A percentile compares a stretch with the other conserved stretches of the same genome.
Evolutionary conservation across 176 grass and related monocot species (phyloP).

Genomic region (Alopecurus myosuroides): DNA sequence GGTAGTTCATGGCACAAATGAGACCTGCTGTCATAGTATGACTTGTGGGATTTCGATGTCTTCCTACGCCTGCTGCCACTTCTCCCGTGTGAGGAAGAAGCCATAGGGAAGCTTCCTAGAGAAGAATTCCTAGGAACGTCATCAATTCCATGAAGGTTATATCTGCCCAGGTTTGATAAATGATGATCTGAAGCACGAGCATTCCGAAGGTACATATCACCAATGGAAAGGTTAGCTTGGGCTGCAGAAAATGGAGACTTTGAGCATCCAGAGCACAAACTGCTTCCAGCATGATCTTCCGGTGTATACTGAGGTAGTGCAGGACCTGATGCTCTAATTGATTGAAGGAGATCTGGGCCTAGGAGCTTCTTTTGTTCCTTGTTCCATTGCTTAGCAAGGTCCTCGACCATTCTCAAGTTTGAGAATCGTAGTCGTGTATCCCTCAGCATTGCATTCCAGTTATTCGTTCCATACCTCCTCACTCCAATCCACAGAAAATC

Average conservation of each 20-base stretch:
- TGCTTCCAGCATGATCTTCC: slow-evolving; percentile 29
- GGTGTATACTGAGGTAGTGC: neutral
- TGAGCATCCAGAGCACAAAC: slow-evolving; percentile 38
- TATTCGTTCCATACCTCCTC: slow-evolving; percentile 80
- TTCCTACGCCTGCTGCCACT: slow-evolving; percentile 18
- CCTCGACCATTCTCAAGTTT: slow-evolving; percentile 54
- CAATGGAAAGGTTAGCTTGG: slow-evolving; percentile 56
- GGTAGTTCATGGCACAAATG: slow-evolving; percentile 21
- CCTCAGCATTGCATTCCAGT: slow-evolving; percentile 75
- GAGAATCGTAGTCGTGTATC: slow-evolving; percentile 63
- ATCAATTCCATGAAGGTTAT: slow-evolving; percentile 22
- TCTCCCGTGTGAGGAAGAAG: slow-evolving; percentile 31
- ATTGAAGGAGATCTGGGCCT: slow-evolving; percentile 25
- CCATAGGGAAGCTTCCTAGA: slow-evolving; percentile 29
- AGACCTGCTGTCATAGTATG: slow-evolving; percentile 39
- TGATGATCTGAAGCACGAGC: slow-evolving; percentile 10
- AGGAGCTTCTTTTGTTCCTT: slow-evolving; percentile 87
- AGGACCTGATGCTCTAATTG: slow-evolving; percentile 23
- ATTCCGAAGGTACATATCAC: slow-evolving; percentile 28
- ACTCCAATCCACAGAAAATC: slow-evolving; percentile 99
- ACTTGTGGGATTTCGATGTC: slow-evolving; percentile 23
- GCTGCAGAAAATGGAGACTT: slow-evolving; percentile 35
- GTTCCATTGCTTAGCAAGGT: slow-evolving; percentile 79
- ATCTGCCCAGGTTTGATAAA: slow-evolving; percentile 26
- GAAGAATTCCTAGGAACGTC: slow-evolving; percentile 16